A percentile compares a stretch with the other conserved stretches of the same genome.
Conservation (phyloP, 2,329 filamentous ascomycete genomes). For the Diaporthe longicolla region DNA sequence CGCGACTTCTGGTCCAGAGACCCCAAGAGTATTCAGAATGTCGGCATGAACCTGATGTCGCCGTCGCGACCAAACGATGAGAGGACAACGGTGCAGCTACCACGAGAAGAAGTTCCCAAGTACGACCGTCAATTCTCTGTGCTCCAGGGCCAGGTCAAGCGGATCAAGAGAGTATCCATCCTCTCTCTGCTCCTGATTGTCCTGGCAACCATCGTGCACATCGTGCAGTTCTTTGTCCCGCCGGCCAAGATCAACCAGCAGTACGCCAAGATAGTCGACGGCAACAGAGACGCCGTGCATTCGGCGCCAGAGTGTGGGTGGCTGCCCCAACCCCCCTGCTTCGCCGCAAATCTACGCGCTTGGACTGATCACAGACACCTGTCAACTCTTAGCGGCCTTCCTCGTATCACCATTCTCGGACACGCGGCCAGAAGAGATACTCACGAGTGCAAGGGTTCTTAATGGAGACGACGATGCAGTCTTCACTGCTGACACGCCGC, state of each 20-base stretch:
- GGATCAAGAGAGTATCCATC: conserved; percentile 18
- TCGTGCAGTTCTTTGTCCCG: conserved; percentile 21
- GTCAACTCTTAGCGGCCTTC: conserved; percentile 6
- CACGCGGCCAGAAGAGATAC: conserved; percentile 4
- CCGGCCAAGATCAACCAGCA: conserved; percentile 23
- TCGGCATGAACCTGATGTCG: conserved; percentile 16
- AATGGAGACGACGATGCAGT: neutral
- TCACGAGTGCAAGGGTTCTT: conserved; percentile 12
- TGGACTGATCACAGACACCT: conserved; percentile 23
- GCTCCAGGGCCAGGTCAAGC: conserved; percentile 5
- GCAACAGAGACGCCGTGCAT: conserved; percentile 16
- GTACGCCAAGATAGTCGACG: conserved; percentile 20
- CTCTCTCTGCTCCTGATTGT: conserved; percentile 3
- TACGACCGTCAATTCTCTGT: conserved; percentile 15
- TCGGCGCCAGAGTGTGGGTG: conserved; percentile 24
- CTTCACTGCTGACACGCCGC: conserved; percentile 9
- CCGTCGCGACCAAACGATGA: conserved; percentile 1
- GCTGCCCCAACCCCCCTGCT: conserved; percentile 7
- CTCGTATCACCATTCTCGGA: conserved; percentile 20
- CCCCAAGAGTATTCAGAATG: conserved; percentile 24
- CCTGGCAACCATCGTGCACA: conserved; percentile 16
- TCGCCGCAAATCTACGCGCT: neutral
- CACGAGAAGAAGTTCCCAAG: neutral
- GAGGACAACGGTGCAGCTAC: neutral
- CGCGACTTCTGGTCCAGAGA: conserved; percentile 21